Percentiles rank a stretch among this genome's conserved stretches.
phyloP scores from a whole-genome alignment of 2,329 filamentous ascomycete genomes.

The Epichloe sp. region DNA sequence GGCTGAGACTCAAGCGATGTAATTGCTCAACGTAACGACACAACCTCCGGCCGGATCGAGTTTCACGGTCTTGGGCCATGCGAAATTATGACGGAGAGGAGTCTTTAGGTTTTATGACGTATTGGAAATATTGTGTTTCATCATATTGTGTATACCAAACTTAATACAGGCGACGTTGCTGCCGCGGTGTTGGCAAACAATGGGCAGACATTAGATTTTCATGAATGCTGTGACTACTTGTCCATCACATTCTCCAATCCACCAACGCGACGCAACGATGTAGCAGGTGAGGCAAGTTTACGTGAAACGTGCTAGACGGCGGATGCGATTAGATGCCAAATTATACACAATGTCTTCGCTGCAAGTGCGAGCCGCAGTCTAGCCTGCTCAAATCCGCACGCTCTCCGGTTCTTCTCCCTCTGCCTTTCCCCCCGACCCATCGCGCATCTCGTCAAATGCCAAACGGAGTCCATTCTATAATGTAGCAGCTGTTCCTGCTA shows the following conservation, averaged over 20 bases:
- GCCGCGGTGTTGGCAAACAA: not conserved
- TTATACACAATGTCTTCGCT: not conserved
- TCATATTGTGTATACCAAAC: conserved; percentile 11
- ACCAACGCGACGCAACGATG: too few relatives aligned
- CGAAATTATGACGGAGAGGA: not conserved
- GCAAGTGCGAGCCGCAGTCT: not conserved
- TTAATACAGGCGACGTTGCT: conserved; percentile 1
- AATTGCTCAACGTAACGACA: not conserved
- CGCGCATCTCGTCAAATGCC: not conserved
- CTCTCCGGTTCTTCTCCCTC: not conserved
- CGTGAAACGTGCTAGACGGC: not conserved
- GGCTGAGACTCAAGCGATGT: not conserved
- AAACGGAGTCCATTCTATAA: conserved; percentile 24
- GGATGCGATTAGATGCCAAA: not conserved
- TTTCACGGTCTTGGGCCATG: not conserved
- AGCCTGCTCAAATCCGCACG: not conserved
- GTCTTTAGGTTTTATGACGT: conserved; percentile 3
- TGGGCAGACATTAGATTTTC: not conserved
- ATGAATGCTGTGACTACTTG: not conserved
- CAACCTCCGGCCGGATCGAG: not conserved
- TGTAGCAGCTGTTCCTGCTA: conserved; percentile 44
- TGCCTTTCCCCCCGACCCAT: too few relatives aligned
- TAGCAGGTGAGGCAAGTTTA: too few relatives aligned
- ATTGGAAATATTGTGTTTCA: conserved; percentile 8
- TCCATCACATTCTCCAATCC: not conserved